Evolutionary conservation across 2,329 filamentous ascomycete genomes (phyloP).

Genomic region (Macrophomina tecta): DNA sequence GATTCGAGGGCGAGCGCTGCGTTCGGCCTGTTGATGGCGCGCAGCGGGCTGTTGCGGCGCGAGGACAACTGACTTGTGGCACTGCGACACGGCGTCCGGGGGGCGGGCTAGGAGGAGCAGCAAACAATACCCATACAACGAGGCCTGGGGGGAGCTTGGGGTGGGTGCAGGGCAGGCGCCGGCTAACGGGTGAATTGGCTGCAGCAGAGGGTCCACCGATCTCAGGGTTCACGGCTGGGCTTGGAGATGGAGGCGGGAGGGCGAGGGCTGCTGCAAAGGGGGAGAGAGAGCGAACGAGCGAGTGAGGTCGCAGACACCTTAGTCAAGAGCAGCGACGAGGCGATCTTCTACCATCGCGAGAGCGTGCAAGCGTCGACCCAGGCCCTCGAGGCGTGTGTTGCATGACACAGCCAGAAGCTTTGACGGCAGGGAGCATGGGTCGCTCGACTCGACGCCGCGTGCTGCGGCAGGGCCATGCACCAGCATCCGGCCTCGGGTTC

Average conservation of each 20-base stretch:
- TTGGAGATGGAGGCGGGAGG: conserved; percentile 12
- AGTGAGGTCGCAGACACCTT: conserved; percentile 21
- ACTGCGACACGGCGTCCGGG: conserved; percentile 21
- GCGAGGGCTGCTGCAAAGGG: conserved; percentile 7
- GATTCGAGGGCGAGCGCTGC: conserved; percentile 21
- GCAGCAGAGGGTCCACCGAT: conserved; percentile 24
- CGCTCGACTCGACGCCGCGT: conserved; percentile 22
- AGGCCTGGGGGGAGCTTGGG: neutral
- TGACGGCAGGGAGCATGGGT: conserved; percentile 17
- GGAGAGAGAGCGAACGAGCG: conserved; percentile 18
- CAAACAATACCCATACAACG: conserved; percentile 17
- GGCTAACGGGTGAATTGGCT: conserved; percentile 21
- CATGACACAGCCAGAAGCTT: conserved; percentile 26
- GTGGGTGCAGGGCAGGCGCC: neutral
- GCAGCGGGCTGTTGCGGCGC: conserved; percentile 20
- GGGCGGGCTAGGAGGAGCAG: conserved; percentile 8
- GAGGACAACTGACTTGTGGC: conserved; percentile 19
- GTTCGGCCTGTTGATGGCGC: conserved; percentile 17
- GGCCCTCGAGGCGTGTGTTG: conserved; percentile 20
- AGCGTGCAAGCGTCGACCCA: conserved; percentile 25
- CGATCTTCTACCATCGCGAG: conserved; percentile 25
- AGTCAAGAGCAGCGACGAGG: conserved; percentile 23
- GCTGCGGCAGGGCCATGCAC: conserved; percentile 22
- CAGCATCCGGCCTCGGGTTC: conserved; percentile 20
- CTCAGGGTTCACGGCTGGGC: conserved; percentile 16